phyloP scores from a whole-genome alignment of 1,284 basidiomycete species.

The Flammula alnicola region DNA sequence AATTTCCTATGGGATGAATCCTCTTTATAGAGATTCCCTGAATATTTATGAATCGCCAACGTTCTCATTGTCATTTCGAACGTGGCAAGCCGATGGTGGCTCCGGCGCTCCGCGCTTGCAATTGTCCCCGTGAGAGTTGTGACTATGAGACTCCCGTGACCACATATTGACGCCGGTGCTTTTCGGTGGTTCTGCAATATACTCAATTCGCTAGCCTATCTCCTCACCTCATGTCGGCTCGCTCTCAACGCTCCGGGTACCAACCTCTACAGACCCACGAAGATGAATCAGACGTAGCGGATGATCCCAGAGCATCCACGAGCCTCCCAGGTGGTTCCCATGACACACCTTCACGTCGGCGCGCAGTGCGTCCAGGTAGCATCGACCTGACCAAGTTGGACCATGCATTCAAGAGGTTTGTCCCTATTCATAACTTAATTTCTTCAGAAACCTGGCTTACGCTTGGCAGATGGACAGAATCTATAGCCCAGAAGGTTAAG shows the following conservation, averaged over 20 bases:
- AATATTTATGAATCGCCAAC: too few species aligned
- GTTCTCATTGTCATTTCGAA: too few species aligned
- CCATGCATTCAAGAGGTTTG: constrained; percentile 78
- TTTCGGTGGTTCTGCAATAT: constrained; percentile 35
- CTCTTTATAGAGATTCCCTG: too few species aligned
- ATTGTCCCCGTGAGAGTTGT: too few species aligned
- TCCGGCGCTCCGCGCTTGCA: too few species aligned
- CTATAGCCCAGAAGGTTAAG: constrained; percentile 81
- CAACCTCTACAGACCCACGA: constrained; percentile 67
- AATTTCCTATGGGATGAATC: too few species aligned
- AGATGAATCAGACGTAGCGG: constrained; percentile 57
- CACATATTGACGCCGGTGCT: too few species aligned
- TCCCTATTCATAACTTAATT: constrained; percentile 3
- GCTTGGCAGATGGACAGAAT: constrained; percentile 74
- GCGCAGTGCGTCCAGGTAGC: constrained; percentile 57
- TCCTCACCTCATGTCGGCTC: constrained; percentile 46
- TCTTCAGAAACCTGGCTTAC: constrained; percentile 5
- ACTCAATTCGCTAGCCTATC: constrained; percentile 15
- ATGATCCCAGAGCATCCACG: constrained; percentile 36
- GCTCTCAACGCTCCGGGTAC: constrained; percentile 54
- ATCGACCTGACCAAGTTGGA: constrained; percentile 81
- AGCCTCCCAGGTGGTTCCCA: constrained; percentile 27
- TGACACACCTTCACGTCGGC: constrained; percentile 45
- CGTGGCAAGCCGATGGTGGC: too few species aligned
- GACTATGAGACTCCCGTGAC: too few species aligned